These are phyloP conservation scores for Debaryomycetaceae sp. DNA, from an alignment of 1,139 yeast genomes.

Conservation along the genomic window DNA sequence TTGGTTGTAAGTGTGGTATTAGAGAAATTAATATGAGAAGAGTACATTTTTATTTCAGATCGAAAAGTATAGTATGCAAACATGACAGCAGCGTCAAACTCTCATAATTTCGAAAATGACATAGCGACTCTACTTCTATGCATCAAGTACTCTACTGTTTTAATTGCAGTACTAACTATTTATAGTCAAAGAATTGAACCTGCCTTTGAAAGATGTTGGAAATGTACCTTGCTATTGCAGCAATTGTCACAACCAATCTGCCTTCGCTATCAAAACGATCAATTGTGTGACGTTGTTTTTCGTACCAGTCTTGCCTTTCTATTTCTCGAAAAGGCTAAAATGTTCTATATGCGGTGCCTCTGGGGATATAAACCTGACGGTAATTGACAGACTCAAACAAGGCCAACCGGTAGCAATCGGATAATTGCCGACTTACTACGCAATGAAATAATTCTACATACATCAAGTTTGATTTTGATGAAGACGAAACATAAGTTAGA, in stretches of 20 bases:
- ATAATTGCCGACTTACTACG: too few species aligned
- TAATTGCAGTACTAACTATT: neutral
- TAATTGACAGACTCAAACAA: constrained; percentile 27
- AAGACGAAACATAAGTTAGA: too few species aligned
- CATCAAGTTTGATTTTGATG: too few species aligned
- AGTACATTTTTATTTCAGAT: too few species aligned
- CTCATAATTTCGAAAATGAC: too few species aligned
- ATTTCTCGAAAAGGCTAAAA: constrained; percentile 34
- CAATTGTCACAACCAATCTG: constrained; percentile 46
- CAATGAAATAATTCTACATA: too few species aligned
- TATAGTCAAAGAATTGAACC: constrained; percentile 28
- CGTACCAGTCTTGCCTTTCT: constrained; percentile 45
- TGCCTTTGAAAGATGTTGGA: constrained; percentile 26
- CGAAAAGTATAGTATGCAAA: too few species aligned
- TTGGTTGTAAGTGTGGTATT: constrained; percentile 26
- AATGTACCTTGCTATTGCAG: constrained; percentile 31
- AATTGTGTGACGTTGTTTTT: constrained; percentile 45
- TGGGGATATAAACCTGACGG: constrained; percentile 31
- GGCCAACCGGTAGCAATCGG: constrained; percentile 47
- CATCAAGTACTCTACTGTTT: too few species aligned
- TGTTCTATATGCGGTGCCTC: constrained; percentile 46
- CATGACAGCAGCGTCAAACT: too few species aligned
- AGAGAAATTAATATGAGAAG: too few species aligned
- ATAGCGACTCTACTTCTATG: too few species aligned
- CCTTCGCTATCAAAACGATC: constrained; percentile 39